Evolutionary conservation across 306 rosid genomes (phyloP).

Genomic region (Notholithocarpus densiflorus): DNA sequence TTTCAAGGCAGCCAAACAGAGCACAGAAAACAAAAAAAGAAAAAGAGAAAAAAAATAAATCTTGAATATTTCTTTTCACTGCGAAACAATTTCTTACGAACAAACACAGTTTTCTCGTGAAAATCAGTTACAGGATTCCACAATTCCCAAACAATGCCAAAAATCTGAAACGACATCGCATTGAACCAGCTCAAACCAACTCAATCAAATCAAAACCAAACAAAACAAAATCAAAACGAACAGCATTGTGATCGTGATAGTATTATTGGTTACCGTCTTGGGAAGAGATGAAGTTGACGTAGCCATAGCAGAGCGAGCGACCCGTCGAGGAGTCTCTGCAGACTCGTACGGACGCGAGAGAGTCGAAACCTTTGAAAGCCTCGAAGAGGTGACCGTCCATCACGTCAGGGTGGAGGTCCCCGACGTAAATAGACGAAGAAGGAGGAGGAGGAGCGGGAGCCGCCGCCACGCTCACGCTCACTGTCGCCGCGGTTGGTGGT

Average conservation of each 20-base stretch:
- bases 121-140: too few relatives aligned
- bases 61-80: not conserved
- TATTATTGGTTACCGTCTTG: conserved; percentile 50
- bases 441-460: too few relatives aligned
- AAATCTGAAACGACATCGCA: too few relatives aligned
- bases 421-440: conserved; percentile 62
- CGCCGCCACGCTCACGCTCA: conserved; percentile 25
- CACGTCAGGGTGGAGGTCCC: conserved; percentile 68
- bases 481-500: conserved; percentile 22
- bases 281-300: conserved; percentile 59
- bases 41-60: not conserved
- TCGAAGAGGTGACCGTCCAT: conserved; percentile 49
- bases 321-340: conserved; percentile 59
- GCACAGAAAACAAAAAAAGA: not conserved
- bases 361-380: conserved; percentile 50
- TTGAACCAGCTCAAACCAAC: too few relatives aligned
- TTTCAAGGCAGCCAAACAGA: not conserved
- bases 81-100: not conserved
- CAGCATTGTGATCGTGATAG: not conserved
- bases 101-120: not conserved
- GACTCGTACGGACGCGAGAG: conserved; percentile 56
- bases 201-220: not conserved
- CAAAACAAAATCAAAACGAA: not conserved
- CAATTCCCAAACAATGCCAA: not conserved
- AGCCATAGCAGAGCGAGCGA: conserved; percentile 80